phyloP scores from a whole-genome alignment of 306 rosid genomes.

The Sechiopsis laciniata region DNA sequence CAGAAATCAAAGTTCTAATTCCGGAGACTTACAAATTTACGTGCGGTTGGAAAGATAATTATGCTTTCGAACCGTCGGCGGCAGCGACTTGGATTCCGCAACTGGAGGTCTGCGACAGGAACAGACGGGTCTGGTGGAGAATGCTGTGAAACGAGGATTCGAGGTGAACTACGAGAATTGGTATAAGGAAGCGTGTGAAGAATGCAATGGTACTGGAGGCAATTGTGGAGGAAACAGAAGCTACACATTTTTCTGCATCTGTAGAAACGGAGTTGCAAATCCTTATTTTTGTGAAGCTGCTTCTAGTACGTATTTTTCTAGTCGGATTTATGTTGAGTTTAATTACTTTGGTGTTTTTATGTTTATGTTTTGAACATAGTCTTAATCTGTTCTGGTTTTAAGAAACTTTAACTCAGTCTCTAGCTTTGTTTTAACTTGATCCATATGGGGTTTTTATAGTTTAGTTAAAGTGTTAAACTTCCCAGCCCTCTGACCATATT shows the following conservation, averaged over 20 bases:
- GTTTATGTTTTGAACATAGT: no score
- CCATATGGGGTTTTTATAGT: no score
- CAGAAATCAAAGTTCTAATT: neutral
- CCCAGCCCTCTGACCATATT: no score
- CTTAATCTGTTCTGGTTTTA: no score
- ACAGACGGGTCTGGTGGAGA: neutral
- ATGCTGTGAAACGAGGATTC: neutral
- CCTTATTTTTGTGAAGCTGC: neutral
- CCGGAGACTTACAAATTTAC: neutral
- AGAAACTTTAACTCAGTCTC: no score
- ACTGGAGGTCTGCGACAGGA: neutral
- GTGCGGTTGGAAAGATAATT: conserved; percentile 1
- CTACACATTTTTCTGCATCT: neutral
- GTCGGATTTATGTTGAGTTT: no score
- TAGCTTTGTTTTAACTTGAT: no score
- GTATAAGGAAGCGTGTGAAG: neutral
- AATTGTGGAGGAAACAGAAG: neutral
- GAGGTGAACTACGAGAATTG: neutral
- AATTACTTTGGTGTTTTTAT: no score
- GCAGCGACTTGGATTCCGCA: neutral
- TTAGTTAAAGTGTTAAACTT: no score
- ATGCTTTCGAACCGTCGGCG: neutral
- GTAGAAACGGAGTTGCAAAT: neutral
- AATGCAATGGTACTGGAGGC: neutral
- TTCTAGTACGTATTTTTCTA: no score